Conservation (phyloP, 352 stramenopile species). For the Thalassiosira ordinaria region DNA sequence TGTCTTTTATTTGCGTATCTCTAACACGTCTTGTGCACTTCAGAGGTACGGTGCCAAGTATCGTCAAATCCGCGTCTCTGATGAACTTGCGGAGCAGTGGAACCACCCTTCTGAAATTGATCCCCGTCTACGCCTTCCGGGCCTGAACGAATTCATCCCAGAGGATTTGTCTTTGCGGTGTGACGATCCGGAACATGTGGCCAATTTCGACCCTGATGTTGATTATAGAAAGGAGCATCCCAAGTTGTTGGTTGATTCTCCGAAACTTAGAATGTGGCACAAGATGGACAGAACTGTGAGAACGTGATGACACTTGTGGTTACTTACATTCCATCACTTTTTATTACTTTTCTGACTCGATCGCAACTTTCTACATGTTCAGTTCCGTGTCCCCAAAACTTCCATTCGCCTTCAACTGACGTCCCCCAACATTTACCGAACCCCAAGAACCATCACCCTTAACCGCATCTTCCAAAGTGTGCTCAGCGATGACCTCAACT, state of each 20-base stretch:
- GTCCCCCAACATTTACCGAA: constrained; percentile 75
- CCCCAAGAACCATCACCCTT: constrained; percentile 79
- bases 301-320: too few species aligned
- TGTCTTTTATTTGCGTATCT: too few species aligned
- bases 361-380: too few species aligned
- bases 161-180: constrained; percentile 79
- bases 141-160: constrained; percentile 82
- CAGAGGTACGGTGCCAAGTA: constrained; percentile 78
- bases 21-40: neutral
- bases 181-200: constrained; percentile 56
- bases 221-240: constrained; percentile 55
- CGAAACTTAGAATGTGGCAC: constrained; percentile 77
- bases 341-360: too few species aligned
- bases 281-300: constrained; percentile 81
- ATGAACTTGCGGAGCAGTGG: constrained; percentile 63
- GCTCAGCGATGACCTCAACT: constrained; percentile 84
- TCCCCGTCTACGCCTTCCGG: constrained; percentile 66
- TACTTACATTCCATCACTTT: too few species aligned
- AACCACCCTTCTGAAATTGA: constrained; percentile 62
- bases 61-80: constrained; percentile 55
- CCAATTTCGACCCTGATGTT: constrained; percentile 39
- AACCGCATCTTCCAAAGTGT: constrained; percentile 82
- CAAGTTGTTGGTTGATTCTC: constrained; percentile 62
- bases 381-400: constrained; percentile 80
- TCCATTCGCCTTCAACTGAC: constrained; percentile 71